Percentiles rank a stretch among this genome's conserved stretches.
phyloP scores from a whole-genome alignment of 768 basidiomycete species.

The Leccinum sublutescens region DNA sequence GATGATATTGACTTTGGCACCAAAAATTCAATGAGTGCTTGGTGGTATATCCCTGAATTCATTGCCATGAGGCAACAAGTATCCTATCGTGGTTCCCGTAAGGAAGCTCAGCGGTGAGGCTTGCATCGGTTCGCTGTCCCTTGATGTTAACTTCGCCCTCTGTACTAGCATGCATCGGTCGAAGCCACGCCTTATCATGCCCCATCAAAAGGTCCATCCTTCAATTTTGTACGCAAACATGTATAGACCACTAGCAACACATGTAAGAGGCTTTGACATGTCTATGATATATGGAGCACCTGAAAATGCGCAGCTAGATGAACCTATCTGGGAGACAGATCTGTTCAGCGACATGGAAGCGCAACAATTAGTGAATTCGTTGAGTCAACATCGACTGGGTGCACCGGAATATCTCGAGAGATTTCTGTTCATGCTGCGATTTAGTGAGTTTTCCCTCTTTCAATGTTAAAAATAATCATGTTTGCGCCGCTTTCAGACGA shows the following conservation, averaged over 20 bases:
- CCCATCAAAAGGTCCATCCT: not conserved
- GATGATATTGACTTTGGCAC: slow-evolving; percentile 15
- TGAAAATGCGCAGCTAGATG: no score
- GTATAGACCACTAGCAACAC: not conserved
- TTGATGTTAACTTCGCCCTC: not conserved
- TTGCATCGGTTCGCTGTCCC: no score
- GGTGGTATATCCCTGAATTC: slow-evolving; percentile 8
- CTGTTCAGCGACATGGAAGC: no score
- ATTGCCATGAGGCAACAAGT: slow-evolving; percentile 15
- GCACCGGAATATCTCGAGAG: no score
- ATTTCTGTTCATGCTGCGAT: no score
- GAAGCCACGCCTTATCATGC: slow-evolving; percentile 11
- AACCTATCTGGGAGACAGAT: no score
- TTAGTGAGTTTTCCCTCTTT: no score
- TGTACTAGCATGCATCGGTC: slow-evolving; percentile 4
- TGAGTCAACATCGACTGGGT: no score
- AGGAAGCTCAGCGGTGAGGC: slow-evolving; percentile 9
- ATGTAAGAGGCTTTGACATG: not conserved
- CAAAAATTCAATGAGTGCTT: slow-evolving; percentile 9
- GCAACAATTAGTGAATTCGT: no score
- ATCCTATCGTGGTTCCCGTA: not conserved
- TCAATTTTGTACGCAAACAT: not conserved
- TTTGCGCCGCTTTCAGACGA: slow-evolving; percentile 7
- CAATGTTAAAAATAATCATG: not conserved
- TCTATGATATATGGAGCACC: no score